Conservation (phyloP, 345 rosid genomes). For the Pugionium dolabratum region DNA sequence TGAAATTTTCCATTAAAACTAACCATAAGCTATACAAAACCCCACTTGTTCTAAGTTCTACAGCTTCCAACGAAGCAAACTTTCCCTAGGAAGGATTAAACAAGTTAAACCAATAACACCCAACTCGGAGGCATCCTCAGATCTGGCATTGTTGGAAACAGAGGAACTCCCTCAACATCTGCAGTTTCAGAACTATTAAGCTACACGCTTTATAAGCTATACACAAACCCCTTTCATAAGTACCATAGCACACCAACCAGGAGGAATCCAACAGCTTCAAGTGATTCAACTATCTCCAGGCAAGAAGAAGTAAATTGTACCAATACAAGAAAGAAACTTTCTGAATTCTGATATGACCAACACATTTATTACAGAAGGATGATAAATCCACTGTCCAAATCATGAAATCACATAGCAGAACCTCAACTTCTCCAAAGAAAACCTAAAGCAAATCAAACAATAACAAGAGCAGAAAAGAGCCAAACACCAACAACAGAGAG, state of each 20-base stretch:
- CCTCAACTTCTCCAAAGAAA: conserved; percentile 14
- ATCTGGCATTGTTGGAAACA: background rate
- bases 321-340: conserved; percentile 7
- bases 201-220: background rate
- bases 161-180: conserved; percentile 3
- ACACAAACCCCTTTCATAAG: conserved; percentile 13
- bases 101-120: background rate
- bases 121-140: background rate
- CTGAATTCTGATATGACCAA: background rate
- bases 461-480: conserved; percentile 16
- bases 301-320: background rate
- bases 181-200: conserved; percentile 9
- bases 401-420: conserved; percentile 30
- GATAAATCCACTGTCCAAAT: conserved; percentile 15
- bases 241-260: background rate
- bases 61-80: conserved; percentile 11
- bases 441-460: conserved; percentile 32
- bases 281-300: background rate
- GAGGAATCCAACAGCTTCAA: background rate
- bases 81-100: background rate
- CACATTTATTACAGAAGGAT: conserved; percentile 20
- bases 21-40: conserved; percentile 6
- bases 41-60: background rate
- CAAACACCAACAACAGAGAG: conserved; percentile 31
- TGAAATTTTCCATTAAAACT: background rate